Evolutionary conservation across 2,329 filamentous ascomycete species (phyloP).

Genomic region (Periconia sp.): DNA sequence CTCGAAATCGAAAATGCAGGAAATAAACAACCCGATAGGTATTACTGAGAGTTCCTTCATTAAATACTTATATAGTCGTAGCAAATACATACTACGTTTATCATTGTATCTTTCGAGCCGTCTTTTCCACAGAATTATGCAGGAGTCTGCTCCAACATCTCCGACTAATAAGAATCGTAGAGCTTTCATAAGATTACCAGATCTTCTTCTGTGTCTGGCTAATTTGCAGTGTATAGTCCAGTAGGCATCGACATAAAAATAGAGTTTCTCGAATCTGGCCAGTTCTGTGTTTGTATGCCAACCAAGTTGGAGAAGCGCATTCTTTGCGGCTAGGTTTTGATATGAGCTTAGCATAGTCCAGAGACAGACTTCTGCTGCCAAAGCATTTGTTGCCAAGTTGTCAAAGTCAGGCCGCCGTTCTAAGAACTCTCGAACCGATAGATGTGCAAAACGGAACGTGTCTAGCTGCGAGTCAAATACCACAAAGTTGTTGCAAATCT

Average conservation of each 20-base stretch:
- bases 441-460: conserved; percentile 38
- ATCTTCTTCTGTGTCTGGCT: conserved; percentile 5
- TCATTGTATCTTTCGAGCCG: conserved; percentile 3
- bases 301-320: conserved; percentile 6
- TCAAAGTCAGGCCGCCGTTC: conserved; percentile 16
- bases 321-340: conserved; percentile 3
- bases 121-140: conserved; percentile 6
- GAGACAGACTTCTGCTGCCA: conserved; percentile 17
- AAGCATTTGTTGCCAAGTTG: conserved; percentile 9
- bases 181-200: conserved; percentile 6
- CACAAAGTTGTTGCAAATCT: conserved; percentile 36
- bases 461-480: conserved; percentile 28
- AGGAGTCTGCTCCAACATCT: background rate
- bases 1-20: conserved; percentile 15
- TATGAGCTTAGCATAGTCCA: conserved; percentile 10
- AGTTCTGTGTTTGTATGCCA: conserved; percentile 3
- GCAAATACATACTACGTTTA: too few species aligned
- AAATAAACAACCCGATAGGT: conserved; percentile 11
- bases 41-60: too few species aligned
- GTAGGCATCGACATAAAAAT: conserved; percentile 12
- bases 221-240: conserved; percentile 12
- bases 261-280: conserved; percentile 6
- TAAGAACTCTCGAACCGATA: conserved; percentile 39
- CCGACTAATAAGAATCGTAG: conserved; percentile 7
- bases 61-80: too few species aligned